Evolutionary conservation across 768 basidiomycete genomes (phyloP).

Genomic region (Mycena pura): DNA sequence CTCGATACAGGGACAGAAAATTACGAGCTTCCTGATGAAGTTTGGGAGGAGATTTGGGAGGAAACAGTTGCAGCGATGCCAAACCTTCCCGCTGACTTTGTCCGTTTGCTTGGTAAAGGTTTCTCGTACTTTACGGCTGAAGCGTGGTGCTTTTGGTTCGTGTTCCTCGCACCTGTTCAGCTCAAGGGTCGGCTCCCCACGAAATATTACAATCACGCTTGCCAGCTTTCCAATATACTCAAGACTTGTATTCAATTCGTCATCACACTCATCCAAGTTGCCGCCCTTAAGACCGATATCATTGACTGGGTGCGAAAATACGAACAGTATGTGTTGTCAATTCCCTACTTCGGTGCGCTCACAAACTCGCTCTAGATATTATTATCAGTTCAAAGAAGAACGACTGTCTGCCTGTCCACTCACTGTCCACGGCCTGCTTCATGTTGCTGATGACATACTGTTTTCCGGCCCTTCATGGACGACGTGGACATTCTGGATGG

Average conservation of each 20-base stretch:
- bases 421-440: constrained; percentile 31
- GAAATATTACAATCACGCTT: constrained; percentile 46
- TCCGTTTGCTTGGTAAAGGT: constrained; percentile 35
- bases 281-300: constrained; percentile 35
- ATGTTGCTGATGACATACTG: constrained; percentile 28
- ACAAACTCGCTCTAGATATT: constrained; percentile 15
- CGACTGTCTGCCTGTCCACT: constrained; percentile 27
- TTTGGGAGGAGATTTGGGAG: constrained; percentile 49
- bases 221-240: constrained; percentile 41
- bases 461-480: constrained; percentile 30
- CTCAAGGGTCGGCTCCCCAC: constrained; percentile 36
- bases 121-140: constrained; percentile 40
- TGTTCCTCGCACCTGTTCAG: constrained; percentile 43
- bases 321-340: constrained; percentile 29
- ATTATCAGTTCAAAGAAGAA: constrained; percentile 35
- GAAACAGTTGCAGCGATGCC: too few species aligned
- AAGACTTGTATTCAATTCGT: constrained; percentile 41
- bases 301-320: constrained; percentile 43
- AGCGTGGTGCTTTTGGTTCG: constrained; percentile 43
- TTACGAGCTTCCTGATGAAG: constrained; percentile 31
- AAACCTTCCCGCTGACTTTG: constrained; percentile 41
- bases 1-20: constrained; percentile 36
- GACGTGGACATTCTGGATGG: constrained; percentile 34
- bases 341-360: too few species aligned
- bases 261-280: constrained; percentile 33